Evolutionary conservation across 345 rosid genomes (phyloP), one percentile per base, ranked within the genome.

Genomic region (Linum lewisii): DNA sequence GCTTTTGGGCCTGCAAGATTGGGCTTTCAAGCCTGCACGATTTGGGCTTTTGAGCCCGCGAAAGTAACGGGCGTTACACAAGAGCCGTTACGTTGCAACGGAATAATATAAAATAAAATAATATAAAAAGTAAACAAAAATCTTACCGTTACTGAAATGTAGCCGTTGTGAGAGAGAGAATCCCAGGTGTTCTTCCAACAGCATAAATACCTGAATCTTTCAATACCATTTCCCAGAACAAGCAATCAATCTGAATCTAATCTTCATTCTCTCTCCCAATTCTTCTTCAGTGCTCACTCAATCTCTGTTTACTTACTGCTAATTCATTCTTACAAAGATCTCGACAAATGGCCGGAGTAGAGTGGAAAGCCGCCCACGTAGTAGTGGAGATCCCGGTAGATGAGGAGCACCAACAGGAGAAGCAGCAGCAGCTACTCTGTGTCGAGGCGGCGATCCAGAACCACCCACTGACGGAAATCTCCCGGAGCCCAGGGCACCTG

Each of bases 391-490:
- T 89, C 76, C 92, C 95, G 0, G 82, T 81, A 5, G 88, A 87
- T 22, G 94, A 80, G 69, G 94, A 89, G 74, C 88, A 83, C 53
- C 77, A 77, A 24, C 73, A 78, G 68, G 83, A 80, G 51, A 73
- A 67, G 22, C 50, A 74, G 22, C 58, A 55, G 63, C 65, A 69
- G 54, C 65, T 77, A 55, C 63, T 66, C 70, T 64, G 78, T 7
- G 66, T 78, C 53, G 56, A 9, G 5, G 15, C 72, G 3, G 90
- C 85, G 57, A 80, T 94, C 58, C 96, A 87, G 68, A 81, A 87
- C 57, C 99, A 94, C 76, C 99, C 99, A 20, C 52, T 87, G 23
- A 75, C 79, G 69, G 97, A 94, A 63, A 94, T 94, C 72, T 94
- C 97, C 24, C 72, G 70, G 52, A 81, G 90, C 75, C 97, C 99